These are phyloP conservation scores for Scytalidium sp. DNA, from an alignment of 2,329 filamentous ascomycete genomes.

Conservation along the genomic window DNA sequence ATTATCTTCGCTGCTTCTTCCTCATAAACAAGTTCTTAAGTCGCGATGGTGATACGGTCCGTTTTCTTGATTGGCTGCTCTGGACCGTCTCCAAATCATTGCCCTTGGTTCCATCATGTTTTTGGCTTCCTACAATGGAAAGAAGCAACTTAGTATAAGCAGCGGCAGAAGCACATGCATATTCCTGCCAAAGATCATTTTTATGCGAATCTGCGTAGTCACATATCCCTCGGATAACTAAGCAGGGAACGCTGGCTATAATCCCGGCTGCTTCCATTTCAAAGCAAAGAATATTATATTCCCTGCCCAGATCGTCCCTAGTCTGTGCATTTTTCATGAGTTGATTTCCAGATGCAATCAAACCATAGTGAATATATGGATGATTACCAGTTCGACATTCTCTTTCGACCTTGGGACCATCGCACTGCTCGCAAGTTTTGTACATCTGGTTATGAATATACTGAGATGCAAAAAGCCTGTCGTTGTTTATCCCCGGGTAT, in stretches of 20 bases:
- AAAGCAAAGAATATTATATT: constrained; percentile 8
- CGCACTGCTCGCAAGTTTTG: constrained; percentile 10
- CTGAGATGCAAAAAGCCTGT: constrained; percentile 19
- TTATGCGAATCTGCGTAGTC: constrained; percentile 19
- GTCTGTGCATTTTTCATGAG: constrained; percentile 24
- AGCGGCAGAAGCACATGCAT: constrained; percentile 14
- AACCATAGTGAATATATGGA: constrained; percentile 20
- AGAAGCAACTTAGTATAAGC: constrained; percentile 15
- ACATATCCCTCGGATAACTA: constrained; percentile 18
- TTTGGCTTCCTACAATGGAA: not conserved
- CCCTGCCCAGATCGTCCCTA: constrained; percentile 7
- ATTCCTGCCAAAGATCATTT: constrained; percentile 14
- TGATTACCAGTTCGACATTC: not conserved
- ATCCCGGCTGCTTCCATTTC: constrained; percentile 14
- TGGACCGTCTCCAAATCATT: not conserved
- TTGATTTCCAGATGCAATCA: constrained; percentile 26
- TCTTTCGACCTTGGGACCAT: not conserved
- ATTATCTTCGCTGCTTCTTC: not conserved
- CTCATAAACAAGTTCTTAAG: not conserved
- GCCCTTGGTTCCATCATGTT: not conserved
- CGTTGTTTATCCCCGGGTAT: not conserved
- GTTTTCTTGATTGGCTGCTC: not conserved
- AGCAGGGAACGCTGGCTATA: constrained; percentile 10
- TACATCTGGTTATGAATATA: constrained; percentile 29
- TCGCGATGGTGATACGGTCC: not conserved